phyloP scores from a whole-genome alignment of 805 yeast genomes.

The Candida chauliodis region DNA sequence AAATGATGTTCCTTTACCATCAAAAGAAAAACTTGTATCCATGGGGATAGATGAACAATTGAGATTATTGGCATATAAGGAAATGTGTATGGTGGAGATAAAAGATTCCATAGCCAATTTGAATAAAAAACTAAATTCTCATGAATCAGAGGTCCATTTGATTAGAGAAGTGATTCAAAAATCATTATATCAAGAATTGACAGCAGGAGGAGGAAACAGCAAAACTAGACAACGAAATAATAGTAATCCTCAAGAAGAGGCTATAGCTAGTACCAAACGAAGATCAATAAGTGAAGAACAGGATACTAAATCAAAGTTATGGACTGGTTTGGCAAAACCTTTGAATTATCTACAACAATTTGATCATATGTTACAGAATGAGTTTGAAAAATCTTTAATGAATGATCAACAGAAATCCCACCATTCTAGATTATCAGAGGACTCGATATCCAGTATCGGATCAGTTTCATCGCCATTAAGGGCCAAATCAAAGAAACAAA shows the following conservation, averaged over 20 bases:
- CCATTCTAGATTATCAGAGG: conserved; percentile 20
- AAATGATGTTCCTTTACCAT: conserved; percentile 30
- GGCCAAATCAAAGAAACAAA: conserved; percentile 17
- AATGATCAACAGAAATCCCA: conserved; percentile 8
- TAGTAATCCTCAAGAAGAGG: conserved; percentile 26
- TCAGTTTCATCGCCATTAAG: conserved; percentile 25
- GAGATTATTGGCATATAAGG: conserved; percentile 63
- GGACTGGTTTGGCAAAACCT: conserved; percentile 47
- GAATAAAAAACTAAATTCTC: conserved; percentile 32
- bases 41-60: conserved; percentile 51
- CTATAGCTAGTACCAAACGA: conserved; percentile 28
- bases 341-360: conserved; percentile 61
- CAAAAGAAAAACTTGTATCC: conserved; percentile 21
- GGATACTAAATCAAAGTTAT: conserved; percentile 18
- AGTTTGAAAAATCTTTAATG: conserved; percentile 49
- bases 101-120: conserved; percentile 52
- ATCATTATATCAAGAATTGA: conserved; percentile 41
- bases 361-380: conserved; percentile 63
- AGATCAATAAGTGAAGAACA: conserved; percentile 13
- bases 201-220: conserved; percentile 9
- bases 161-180: conserved; percentile 47
- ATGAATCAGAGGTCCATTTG: conserved; percentile 48
- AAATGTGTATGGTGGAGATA: conserved; percentile 62
- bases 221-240: conserved; percentile 15
- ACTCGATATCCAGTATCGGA: conserved; percentile 21